Evolutionary conservation across 495 filamentous ascomycete genomes (phyloP).

Genomic region (Astrocystis sublimbata): DNA sequence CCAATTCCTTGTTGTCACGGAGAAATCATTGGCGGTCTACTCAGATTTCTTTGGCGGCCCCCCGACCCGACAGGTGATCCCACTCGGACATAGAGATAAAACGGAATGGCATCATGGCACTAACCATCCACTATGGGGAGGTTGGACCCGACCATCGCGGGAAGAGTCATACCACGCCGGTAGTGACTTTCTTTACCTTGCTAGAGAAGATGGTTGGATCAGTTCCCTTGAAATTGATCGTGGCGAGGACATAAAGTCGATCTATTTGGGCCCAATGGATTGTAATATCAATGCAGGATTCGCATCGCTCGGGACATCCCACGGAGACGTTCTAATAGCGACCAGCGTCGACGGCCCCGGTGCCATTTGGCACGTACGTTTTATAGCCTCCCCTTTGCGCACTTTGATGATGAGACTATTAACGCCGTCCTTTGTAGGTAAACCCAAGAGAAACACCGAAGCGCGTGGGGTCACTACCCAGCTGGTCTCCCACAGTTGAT

Average conservation of each 20-base stretch:
- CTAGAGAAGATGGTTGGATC: constrained; percentile 76
- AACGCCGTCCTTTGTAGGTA: constrained; percentile 30
- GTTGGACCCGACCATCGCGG: constrained; percentile 74
- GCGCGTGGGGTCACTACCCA: constrained; percentile 55
- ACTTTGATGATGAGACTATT: constrained; percentile 23
- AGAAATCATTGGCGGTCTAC: constrained; percentile 59
- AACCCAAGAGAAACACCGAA: constrained; percentile 46
- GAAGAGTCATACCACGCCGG: constrained; percentile 56
- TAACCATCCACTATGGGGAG: constrained; percentile 50
- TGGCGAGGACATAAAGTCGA: constrained; percentile 48
- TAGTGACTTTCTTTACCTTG: constrained; percentile 74
- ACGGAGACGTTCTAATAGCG: constrained; percentile 74
- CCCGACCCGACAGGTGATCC: constrained; percentile 44
- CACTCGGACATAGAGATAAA: constrained; percentile 26
- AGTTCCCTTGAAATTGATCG: constrained; percentile 65
- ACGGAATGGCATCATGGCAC: constrained; percentile 44
- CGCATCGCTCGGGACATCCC: constrained; percentile 51
- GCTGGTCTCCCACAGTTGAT: constrained; percentile 83
- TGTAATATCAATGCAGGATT: constrained; percentile 68
- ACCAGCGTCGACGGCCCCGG: constrained; percentile 83
- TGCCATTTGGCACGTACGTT: constrained; percentile 68
- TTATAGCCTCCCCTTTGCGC: constrained; percentile 8
- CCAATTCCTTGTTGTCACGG: constrained; percentile 65
- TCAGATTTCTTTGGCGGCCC: constrained; percentile 56
- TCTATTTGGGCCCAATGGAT: constrained; percentile 59